Conservation (phyloP, 306 rosid genomes). For the Pyrus communis region DNA sequence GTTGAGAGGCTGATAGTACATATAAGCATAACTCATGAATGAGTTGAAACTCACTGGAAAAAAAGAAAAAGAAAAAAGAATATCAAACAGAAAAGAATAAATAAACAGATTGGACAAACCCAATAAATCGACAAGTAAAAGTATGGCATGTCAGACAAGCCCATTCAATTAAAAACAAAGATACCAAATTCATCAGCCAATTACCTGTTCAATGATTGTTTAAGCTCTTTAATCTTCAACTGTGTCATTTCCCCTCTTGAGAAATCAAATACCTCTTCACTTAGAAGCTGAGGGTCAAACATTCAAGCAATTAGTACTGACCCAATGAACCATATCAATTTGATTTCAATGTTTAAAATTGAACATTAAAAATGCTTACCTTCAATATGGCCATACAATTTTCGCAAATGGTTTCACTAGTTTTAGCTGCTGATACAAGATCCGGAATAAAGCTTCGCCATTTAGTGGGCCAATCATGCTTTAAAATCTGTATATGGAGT, state of each 20-base stretch:
- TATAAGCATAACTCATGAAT: slow-evolving; percentile 95
- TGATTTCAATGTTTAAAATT: background rate
- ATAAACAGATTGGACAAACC: background rate
- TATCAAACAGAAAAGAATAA: slow-evolving; percentile 25
- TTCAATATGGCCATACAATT: slow-evolving; percentile 93
- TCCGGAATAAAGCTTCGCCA: slow-evolving; percentile 97
- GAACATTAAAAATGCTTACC: slow-evolving; percentile 29
- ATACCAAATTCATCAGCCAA: slow-evolving; percentile 10
- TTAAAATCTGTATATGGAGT: slow-evolving; percentile 58
- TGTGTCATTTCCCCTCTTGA: slow-evolving; percentile 73
- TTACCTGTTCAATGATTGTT: slow-evolving; percentile 73
- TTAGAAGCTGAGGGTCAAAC: slow-evolving; percentile 39
- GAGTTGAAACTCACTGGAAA: slow-evolving; percentile 92
- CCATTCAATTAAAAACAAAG: background rate
- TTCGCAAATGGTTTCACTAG: slow-evolving; percentile 95
- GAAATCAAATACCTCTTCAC: slow-evolving; percentile 67
- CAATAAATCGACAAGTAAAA: background rate
- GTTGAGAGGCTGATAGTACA: slow-evolving; percentile 89
- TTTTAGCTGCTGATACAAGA: slow-evolving; percentile 82
- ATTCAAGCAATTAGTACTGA: background rate
- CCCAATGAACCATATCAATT: background rate
- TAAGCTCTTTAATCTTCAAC: slow-evolving; percentile 55
- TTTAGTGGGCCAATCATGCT: slow-evolving; percentile 97
- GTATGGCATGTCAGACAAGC: background rate
- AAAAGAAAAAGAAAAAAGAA: background rate